Evolutionary conservation across 768 basidiomycete genomes (phyloP), one percentile per base, ranked within the genome.

Genomic region (Suillus discolor): DNA sequence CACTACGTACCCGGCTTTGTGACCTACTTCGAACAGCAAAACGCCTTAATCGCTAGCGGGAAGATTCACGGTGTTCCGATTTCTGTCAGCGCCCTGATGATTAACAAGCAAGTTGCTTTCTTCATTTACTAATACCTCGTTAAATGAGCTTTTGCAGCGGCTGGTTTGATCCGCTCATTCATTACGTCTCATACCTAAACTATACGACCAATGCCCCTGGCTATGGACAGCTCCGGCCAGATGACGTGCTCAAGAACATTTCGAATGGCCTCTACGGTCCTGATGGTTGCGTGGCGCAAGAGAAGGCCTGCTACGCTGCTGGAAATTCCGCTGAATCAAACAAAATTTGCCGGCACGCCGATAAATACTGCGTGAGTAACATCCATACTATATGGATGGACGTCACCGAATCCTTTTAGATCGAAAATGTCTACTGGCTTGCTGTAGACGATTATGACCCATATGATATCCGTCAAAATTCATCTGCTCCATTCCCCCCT

Each of bases 1-100:
- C 88, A 90, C 70, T 90, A 88, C 70, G 88, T 85, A 1, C 87
- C 89, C 4, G 79, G 79, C 59, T 89, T 89, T 66, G 87, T 87
- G 38, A 85, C 85, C 5, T 89, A 82, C 70, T 90, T 91, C 70
- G 80, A 88, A 39, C 75, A 87, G 63, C 88, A 89, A 72, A 90
- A 89, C 57, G 75, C 77, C 1, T 74, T 81, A 59, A 89, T 90
- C 60, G 67, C 76, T 11, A 71, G 70, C 8, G 84, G 84, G 6
- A 63, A 69, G 4, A 67, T 89, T 6, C 49, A 80, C 23, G 89
- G 85, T 1, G 85, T 85, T 64, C 75, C 78, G 45, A 76, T 91
- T 55, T 71, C 78, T 5, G 85, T 89, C 66, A 86, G 82, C 62
- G 86, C 87, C 6, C 72, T 91, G 62, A 84, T 89, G 85, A 85